phyloP scores from a whole-genome alignment of 2,329 filamentous ascomycete genomes.

The Penicillium sp. region DNA sequence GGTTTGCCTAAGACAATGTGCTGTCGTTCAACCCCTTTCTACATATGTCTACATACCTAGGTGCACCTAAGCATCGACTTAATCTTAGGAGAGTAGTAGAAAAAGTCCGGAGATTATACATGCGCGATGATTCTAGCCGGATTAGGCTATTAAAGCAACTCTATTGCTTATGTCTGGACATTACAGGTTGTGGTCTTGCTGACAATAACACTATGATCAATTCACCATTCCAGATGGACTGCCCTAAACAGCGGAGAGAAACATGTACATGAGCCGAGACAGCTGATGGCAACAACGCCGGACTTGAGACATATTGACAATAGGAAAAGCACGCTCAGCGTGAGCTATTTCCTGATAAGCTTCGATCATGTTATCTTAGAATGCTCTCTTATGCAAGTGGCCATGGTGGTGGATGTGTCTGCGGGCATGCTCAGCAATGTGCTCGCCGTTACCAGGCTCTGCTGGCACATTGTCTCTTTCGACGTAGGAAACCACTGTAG shows the following conservation, averaged over 20 bases:
- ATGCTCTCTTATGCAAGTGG: constrained; percentile 18
- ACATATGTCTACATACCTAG: background rate
- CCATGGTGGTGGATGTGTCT: constrained; percentile 25
- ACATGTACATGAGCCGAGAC: constrained; percentile 15
- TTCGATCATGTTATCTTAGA: constrained; percentile 1
- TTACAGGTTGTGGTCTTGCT: constrained; percentile 3
- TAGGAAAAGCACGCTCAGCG: constrained; percentile 11
- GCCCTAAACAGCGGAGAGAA: constrained; percentile 6
- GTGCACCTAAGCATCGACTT: background rate
- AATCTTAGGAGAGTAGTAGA: background rate
- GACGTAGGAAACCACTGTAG: constrained; percentile 24
- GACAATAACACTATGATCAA: constrained; percentile 10
- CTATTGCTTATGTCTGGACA: constrained; percentile 4
- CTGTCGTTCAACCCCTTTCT: constrained; percentile 7
- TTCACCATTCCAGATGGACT: constrained; percentile 3
- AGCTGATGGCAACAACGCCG: background rate
- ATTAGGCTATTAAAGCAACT: background rate
- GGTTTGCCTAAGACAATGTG: constrained; percentile 1
- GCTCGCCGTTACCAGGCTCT: constrained; percentile 17
- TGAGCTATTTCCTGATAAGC: background rate
- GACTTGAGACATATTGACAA: background rate
- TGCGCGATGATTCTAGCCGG: background rate
- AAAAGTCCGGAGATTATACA: constrained; percentile 1
- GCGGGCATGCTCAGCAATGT: constrained; percentile 17
- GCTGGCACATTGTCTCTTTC: constrained; percentile 16